A percentile compares a stretch with the other conserved stretches of the same genome.
phyloP scores from a whole-genome alignment of 2,329 filamentous ascomycete genomes.

The Myrmaecium sp. region DNA sequence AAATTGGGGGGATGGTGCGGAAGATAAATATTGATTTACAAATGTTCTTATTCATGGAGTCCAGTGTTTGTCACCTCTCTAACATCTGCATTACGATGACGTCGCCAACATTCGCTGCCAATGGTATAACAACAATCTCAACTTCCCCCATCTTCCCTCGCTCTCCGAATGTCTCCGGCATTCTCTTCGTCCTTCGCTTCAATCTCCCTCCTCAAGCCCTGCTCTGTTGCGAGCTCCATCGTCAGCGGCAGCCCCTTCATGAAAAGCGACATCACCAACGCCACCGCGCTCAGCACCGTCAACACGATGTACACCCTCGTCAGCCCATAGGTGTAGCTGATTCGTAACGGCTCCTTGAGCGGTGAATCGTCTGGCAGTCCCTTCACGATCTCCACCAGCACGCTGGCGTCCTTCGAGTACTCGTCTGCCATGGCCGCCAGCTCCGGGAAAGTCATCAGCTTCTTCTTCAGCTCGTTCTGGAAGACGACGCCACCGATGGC shows the following conservation, averaged over 20 bases:
- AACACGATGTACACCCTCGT: slow-evolving; percentile 40
- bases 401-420: slow-evolving; percentile 41
- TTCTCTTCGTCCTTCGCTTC: too few species aligned
- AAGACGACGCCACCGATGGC: slow-evolving; percentile 52
- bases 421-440: slow-evolving; percentile 30
- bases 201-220: slow-evolving; percentile 31
- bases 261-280: slow-evolving; percentile 34
- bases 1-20: too few species aligned
- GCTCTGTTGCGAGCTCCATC: slow-evolving; percentile 29
- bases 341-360: slow-evolving; percentile 23
- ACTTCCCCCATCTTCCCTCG: too few species aligned
- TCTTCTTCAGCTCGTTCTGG: slow-evolving; percentile 43
- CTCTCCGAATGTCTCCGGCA: too few species aligned
- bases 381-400: slow-evolving; percentile 41
- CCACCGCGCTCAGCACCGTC: slow-evolving; percentile 33
- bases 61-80: too few species aligned
- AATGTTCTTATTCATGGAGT: too few species aligned
- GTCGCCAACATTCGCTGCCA: too few species aligned
- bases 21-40: too few species aligned
- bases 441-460: slow-evolving; percentile 30
- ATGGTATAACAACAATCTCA: too few species aligned
- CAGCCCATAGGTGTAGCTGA: slow-evolving; percentile 37
- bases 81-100: too few species aligned
- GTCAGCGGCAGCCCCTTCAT: slow-evolving; percentile 32
- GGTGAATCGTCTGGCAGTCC: slow-evolving; percentile 29